These are phyloP conservation scores for Picea abies DNA, from an alignment of 83 land plant species.

Conservation along the genomic window DNA sequence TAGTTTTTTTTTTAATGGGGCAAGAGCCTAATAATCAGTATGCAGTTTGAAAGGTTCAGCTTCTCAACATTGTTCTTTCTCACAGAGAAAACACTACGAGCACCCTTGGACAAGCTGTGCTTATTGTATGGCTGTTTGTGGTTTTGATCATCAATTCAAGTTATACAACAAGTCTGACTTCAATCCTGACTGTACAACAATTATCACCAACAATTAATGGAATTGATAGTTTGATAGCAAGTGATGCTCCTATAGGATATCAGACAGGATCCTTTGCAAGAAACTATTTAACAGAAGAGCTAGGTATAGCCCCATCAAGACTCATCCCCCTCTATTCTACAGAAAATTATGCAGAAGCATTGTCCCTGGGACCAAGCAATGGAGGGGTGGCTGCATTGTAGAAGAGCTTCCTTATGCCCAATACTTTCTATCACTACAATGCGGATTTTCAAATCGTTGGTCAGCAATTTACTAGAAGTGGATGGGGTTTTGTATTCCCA, in stretches of 20 bases:
- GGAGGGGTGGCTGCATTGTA: conserved; percentile 46
- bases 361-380: conserved; percentile 38
- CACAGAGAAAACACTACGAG: no score
- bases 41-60: no score
- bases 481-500: no score
- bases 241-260: conserved; percentile 69
- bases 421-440: conserved; percentile 65
- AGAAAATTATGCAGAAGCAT: conserved; percentile 58
- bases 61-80: no score
- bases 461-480: conserved; percentile 32
- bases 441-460: conserved; percentile 68
- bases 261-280: conserved; percentile 76
- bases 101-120: no score
- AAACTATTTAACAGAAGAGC: conserved; percentile 58
- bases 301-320: conserved; percentile 25
- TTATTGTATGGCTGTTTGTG: no score
- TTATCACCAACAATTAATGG: conserved; percentile 72
- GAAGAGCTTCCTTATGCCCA: conserved; percentile 77
- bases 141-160: no score
- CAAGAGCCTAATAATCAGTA: no score
- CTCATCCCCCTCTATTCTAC: conserved; percentile 45
- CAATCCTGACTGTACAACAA: conserved; percentile 4
- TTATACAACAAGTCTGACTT: no score
- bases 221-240: conserved; percentile 58
- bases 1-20: no score